Base-by-base conservation (phyloP, 495 filamentous ascomycete species). In the Neurospora sp. region DNA sequence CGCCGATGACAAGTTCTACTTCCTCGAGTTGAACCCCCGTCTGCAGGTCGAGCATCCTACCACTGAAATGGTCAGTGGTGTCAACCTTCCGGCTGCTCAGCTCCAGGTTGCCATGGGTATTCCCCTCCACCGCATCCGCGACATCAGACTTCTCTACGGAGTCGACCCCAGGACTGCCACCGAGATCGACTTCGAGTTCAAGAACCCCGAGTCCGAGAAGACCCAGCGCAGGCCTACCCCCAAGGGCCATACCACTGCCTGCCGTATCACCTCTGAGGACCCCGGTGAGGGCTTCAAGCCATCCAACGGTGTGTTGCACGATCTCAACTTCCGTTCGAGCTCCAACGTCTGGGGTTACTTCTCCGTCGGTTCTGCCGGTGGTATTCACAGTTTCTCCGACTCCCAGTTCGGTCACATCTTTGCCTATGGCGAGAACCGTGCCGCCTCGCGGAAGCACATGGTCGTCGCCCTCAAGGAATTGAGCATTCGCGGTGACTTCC, bases 281-380 rank as follows among this genome's bases (percentile, higher is more conserved):
- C 96, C 96, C 18, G 96, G 95, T 75, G 96, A 99, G 87, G 96
- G 96, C 39, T 99, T 99, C 89, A 99, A 99, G 87, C 96, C 96
- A 71, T 99, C 96, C 27, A 95, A 94, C 78, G 96, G 96, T 89
- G 97, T 93, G 73, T 96, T 99, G 90, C 96, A 98, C 84, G 96
- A 99, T 80, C 86, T 99, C 76, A 99, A 99, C 86, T 99, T 99
- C 90, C 88, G 96, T 73, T 94, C 91, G 85, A 97, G 94, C 77
- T 98, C 96, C 61, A 99, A 99, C 77, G 96, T 98, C 46, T 99
- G 96, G 96, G 96, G 96, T 87, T 99, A 99, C 83, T 99, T 99
- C 90, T 99, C 96, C 40, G 96, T 99, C 81, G 93, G 96, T 83
- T 94, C 94, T 20, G 89, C 93, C 46, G 94, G 94, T 85, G 93